These are phyloP conservation scores for Yamadazyma taylorii DNA, from an alignment of 1,139 yeast genomes.

Conservation along the genomic window DNA sequence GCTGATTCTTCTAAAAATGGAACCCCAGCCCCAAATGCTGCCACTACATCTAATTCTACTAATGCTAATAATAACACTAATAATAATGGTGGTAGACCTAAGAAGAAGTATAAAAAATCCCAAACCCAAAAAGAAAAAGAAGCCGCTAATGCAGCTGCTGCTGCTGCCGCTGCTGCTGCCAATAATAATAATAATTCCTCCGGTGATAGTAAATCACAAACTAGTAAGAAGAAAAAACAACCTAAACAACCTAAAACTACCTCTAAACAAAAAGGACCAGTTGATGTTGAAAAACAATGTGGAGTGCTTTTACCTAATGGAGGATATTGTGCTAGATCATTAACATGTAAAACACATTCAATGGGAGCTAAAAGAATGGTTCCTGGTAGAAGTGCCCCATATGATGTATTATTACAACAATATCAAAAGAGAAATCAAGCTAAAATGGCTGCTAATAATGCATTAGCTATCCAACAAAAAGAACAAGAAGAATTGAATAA, in stretches of 20 bases:
- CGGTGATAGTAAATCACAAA: constrained; percentile 7
- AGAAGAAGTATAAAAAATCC: constrained; percentile 47
- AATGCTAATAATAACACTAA: constrained; percentile 3
- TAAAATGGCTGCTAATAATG: constrained; percentile 79
- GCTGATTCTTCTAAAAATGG: constrained; percentile 43
- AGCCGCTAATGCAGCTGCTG: constrained; percentile 50
- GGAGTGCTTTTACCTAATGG: constrained; percentile 94
- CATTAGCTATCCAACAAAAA: constrained; percentile 56
- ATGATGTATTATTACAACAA: constrained; percentile 82
- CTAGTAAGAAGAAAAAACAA: constrained; percentile 37
- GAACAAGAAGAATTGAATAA: constrained; percentile 46
- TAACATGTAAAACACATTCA: constrained; percentile 96
- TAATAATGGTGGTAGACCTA: constrained; percentile 29
- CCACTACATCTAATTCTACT: constrained; percentile 25
- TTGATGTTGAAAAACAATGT: constrained; percentile 93
- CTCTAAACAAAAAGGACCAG: constrained; percentile 59
- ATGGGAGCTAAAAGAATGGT: constrained; percentile 98
- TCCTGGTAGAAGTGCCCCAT: constrained; percentile 88
- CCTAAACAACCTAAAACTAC: constrained; percentile 54
- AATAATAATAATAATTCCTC: constrained; percentile 7
- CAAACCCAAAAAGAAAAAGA: constrained; percentile 47
- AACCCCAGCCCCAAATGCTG: constrained; percentile 45
- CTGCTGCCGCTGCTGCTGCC: constrained; percentile 37
- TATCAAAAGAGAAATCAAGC: constrained; percentile 93
- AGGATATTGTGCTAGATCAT: constrained; percentile 89